Evolutionary conservation across 495 filamentous ascomycete species (phyloP).

Genomic region (Glarea lozoyensis): DNA sequence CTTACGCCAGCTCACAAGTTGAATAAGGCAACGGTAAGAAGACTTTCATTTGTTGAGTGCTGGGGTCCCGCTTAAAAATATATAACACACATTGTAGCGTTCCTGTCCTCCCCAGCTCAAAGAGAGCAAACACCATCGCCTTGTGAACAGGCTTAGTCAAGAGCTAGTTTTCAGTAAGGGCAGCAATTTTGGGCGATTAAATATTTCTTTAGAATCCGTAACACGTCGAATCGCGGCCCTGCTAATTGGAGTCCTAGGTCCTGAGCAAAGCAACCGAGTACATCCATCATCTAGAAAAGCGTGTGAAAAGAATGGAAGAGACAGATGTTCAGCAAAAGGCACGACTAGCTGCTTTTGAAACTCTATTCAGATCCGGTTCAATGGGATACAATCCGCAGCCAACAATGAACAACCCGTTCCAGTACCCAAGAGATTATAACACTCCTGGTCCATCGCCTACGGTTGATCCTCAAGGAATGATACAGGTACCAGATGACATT

Average conservation of each 20-base stretch:
- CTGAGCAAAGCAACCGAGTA: conserved; percentile 94
- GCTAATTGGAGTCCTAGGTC: conserved; percentile 30
- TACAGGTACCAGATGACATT: conserved; percentile 70
- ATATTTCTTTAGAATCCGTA: conserved; percentile 1
- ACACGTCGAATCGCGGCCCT: neutral
- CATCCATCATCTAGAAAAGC: conserved; percentile 87
- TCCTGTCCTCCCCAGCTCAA: neutral
- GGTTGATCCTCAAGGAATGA: conserved; percentile 51
- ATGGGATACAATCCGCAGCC: conserved; percentile 40
- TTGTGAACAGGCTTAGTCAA: too few relatives aligned
- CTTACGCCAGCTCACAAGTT: conserved; percentile 78
- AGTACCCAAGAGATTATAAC: conserved; percentile 29
- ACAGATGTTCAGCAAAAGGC: conserved; percentile 71
- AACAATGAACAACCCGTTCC: conserved; percentile 36
- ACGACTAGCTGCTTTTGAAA: conserved; percentile 59
- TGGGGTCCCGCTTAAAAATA: too few relatives aligned
- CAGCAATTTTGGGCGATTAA: too few relatives aligned
- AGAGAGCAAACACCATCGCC: too few relatives aligned
- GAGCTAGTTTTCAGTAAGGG: too few relatives aligned
- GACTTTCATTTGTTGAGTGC: too few relatives aligned
- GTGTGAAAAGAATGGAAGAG: conserved; percentile 70
- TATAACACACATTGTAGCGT: too few relatives aligned
- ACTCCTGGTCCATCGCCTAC: conserved; percentile 13
- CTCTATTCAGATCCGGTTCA: conserved; percentile 52
- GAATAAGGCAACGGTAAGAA: conserved; percentile 68